Conservation (phyloP, 352 stramenopile genomes). For the Thraustochytrium sp. region DNA sequence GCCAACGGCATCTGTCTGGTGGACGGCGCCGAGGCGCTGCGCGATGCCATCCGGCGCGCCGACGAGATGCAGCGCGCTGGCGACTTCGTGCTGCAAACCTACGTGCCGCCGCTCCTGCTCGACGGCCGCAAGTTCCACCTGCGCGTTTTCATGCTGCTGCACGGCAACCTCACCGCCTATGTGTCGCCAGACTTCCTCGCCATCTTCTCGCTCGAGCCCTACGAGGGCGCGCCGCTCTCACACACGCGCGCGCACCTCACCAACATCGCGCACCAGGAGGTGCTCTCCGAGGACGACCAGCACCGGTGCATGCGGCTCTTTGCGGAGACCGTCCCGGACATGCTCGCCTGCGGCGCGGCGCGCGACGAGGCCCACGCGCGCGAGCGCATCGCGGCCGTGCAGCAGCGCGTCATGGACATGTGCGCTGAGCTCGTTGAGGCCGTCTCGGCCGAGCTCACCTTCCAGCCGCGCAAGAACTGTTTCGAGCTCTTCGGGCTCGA, state of each 20-base stretch:
- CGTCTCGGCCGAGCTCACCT: conserved; percentile 21
- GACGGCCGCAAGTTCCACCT: conserved; percentile 45
- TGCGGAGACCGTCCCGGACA: conserved; percentile 15
- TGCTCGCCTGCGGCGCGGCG: not conserved
- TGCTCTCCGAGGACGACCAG: conserved; percentile 34
- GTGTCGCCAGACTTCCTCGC: conserved; percentile 37
- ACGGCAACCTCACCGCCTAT: conserved; percentile 40
- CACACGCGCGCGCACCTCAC: conserved; percentile 38
- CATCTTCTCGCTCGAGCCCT: conserved; percentile 40
- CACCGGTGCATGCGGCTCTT: conserved; percentile 41
- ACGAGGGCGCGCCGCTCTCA: not conserved
- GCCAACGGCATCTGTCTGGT: conserved; percentile 43
- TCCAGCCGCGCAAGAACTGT: conserved; percentile 24
- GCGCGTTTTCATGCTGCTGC: conserved; percentile 40
- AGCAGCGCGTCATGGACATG: conserved; percentile 8
- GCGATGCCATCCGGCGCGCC: not conserved
- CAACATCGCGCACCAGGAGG: conserved; percentile 41
- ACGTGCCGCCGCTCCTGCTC: conserved; percentile 32
- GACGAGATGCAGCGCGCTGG: conserved; percentile 39
- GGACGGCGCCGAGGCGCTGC: not conserved
- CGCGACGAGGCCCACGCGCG: not conserved
- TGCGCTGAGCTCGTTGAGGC: conserved; percentile 30
- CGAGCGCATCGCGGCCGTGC: conserved; percentile 16
- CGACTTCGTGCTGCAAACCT: conserved; percentile 44
- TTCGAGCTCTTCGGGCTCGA: conserved; percentile 47